Conservation (phyloP, 345 rosid genomes). For the Gossypium ekmanianum region DNA sequence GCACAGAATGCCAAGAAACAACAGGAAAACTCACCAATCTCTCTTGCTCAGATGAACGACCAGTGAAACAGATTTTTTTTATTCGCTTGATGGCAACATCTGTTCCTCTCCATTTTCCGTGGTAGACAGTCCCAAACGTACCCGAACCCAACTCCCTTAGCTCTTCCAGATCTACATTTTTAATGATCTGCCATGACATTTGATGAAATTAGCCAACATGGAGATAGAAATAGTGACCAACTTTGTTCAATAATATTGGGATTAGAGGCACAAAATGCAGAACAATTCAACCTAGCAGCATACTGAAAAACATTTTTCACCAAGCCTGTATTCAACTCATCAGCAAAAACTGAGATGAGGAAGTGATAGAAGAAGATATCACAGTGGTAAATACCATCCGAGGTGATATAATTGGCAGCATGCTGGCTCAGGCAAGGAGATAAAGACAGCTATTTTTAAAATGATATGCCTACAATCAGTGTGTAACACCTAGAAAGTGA, state of each 20-base stretch:
- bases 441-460: background rate
- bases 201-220: conserved; percentile 10
- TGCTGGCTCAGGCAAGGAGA: background rate
- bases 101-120: conserved; percentile 98
- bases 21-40: conserved; percentile 59
- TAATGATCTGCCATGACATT: conserved; percentile 52
- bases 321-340: background rate
- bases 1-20: conserved; percentile 12
- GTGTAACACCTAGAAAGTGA: background rate
- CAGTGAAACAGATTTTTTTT: conserved; percentile 88
- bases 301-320: background rate
- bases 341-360: background rate
- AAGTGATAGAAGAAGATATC: background rate
- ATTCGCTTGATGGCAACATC: conserved; percentile 97
- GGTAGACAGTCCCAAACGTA: conserved; percentile 95
- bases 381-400: background rate
- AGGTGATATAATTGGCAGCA: conserved; percentile 2
- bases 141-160: conserved; percentile 93
- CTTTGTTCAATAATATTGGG: background rate
- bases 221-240: conserved; percentile 1
- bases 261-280: background rate
- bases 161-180: conserved; percentile 93
- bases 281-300: conserved; percentile 12
- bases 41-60: conserved; percentile 92
- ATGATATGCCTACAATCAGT: background rate